Evolutionary conservation across 345 rosid species (phyloP), one percentile per base, ranked within the genome.

Genomic region (Moricandia moricandioides): DNA sequence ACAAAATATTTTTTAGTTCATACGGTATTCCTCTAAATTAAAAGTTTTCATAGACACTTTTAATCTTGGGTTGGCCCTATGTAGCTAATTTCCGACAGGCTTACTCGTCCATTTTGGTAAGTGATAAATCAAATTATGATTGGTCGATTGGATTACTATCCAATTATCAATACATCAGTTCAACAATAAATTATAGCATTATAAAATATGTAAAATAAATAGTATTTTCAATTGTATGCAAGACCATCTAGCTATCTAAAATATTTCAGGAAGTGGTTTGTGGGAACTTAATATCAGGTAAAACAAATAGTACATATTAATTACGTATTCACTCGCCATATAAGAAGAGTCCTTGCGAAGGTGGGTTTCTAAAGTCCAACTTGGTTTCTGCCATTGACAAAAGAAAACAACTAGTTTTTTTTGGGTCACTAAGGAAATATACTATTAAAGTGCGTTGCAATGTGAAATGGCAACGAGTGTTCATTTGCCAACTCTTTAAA

Each of bases 381-480:
- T 55, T 55, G 60, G 60, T 52, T 27, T 72, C 54, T 12, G 30
- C 62, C 39, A 17, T 35, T 54, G 63, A 73, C 34, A 65, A 56
- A 55, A 29, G 24, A 16, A 51, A 60, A 2, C 11, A 10, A 27
- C 27, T 72, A 3, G 1, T 18, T 61, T n/a, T 45, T 14, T 5
- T 13, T 60, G 61, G 12, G 31, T 39, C 40, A 71, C 49, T 18
- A 40, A 33, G 67, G 13, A 63, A 52, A 35, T 61, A 39, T 62
- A 34, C 39, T 74, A 66, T 65, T 65, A 31, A 57, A 74, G 60
- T 66, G 17, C 27, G 0, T 29, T 40, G 43, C 65, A 76, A 55
- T 39, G 75, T 65, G 71, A 65, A 56, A 56, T 56, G 61, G 71
- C 67, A 77, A 77, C 67, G 67, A 77, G 60, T 62, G 43, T 24